Conservation (phyloP, 1,284 basidiomycete genomes). For the Rhodotorula sp. region DNA sequence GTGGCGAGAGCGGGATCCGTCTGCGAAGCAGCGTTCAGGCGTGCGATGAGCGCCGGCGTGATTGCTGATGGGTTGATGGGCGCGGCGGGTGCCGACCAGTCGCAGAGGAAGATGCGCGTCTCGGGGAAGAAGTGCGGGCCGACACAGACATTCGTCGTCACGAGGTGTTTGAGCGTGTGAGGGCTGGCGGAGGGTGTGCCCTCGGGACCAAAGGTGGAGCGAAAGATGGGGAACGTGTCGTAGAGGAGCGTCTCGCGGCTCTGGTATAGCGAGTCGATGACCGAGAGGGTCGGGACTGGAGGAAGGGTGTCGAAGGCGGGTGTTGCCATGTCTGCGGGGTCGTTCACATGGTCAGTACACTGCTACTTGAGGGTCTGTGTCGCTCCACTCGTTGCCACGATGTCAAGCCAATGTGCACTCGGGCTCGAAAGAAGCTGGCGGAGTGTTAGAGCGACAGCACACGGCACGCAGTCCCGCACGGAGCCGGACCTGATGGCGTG, state of each 20-base stretch:
- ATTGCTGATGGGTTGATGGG: conserved; percentile 14
- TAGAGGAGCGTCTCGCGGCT: conserved; percentile 18
- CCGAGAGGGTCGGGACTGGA: conserved; percentile 13
- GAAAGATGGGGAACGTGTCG: conserved; percentile 12
- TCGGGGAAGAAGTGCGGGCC: conserved; percentile 32
- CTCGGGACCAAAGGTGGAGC: neutral
- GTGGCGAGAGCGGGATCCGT: conserved; percentile 15
- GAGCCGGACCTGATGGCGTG: too few relatives aligned
- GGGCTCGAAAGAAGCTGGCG: too few relatives aligned
- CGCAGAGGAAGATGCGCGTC: conserved; percentile 18
- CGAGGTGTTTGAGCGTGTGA: conserved; percentile 11
- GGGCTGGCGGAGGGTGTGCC: neutral
- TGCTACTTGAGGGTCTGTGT: too few relatives aligned
- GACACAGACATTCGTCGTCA: conserved; percentile 23
- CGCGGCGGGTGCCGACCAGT: conserved; percentile 10
- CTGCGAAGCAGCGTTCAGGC: conserved; percentile 26
- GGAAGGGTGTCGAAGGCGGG: neutral
- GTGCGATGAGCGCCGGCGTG: conserved; percentile 29
- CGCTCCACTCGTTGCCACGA: too few relatives aligned
- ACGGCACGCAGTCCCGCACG: too few relatives aligned
- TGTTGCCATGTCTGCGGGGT: neutral
- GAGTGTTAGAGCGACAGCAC: too few relatives aligned
- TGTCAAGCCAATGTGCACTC: too few relatives aligned
- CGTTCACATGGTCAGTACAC: neutral
- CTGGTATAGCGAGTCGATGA: conserved; percentile 24